Evolutionary conservation across 805 yeast genomes (phyloP).

Genomic region (Kazachstania bromeliacearum): DNA sequence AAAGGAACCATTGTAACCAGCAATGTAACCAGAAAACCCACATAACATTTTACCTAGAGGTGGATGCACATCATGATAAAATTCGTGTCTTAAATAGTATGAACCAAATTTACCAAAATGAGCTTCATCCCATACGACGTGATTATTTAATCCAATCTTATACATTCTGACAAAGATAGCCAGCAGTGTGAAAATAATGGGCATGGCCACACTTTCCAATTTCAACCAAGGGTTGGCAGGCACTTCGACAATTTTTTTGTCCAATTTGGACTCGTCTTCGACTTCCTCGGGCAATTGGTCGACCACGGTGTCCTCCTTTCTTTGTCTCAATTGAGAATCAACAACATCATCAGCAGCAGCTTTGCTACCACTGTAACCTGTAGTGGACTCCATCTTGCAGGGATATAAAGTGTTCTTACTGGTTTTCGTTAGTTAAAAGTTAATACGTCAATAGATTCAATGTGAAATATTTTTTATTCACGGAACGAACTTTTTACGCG

Average conservation of each 20-base stretch:
- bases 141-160: conserved; percentile 44
- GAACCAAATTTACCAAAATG: conserved; percentile 86
- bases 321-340: conserved; percentile 1
- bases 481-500: too few species aligned
- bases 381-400: not conserved
- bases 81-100: conserved; percentile 66
- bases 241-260: conserved; percentile 1
- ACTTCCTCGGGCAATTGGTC: not conserved
- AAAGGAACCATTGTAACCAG: conserved; percentile 77
- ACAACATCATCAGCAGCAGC: not conserved
- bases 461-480: too few species aligned
- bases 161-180: conserved; percentile 51
- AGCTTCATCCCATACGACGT: conserved; percentile 84
- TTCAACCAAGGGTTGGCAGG: conserved; percentile 1
- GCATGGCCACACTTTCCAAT: conserved; percentile 33
- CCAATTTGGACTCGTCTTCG: conserved; percentile 3
- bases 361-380: not conserved
- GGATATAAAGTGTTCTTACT: too few species aligned
- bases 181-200: conserved; percentile 35
- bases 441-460: too few species aligned
- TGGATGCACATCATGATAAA: conserved; percentile 82
- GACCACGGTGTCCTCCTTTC: not conserved
- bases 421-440: not conserved
- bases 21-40: conserved; percentile 68
- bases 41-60: conserved; percentile 77